Conservation (phyloP, 2,329 filamentous ascomycete genomes). For the Clonostachys byssicola region DNA sequence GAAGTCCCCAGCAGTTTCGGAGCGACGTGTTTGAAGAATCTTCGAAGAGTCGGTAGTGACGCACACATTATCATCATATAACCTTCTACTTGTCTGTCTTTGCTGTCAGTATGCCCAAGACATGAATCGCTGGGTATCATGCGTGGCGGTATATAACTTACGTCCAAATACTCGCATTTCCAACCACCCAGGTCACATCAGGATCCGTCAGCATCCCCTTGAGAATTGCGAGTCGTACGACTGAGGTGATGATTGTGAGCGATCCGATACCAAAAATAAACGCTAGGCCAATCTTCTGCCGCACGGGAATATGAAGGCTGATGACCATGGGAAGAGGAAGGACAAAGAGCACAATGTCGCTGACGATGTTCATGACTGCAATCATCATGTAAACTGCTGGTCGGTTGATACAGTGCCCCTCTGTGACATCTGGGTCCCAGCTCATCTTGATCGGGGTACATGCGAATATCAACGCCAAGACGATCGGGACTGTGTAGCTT, state of each 20-base stretch:
- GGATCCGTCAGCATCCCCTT: background rate
- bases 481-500: constrained; percentile 17
- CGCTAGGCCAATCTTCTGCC: constrained; percentile 35
- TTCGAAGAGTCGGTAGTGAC: constrained; percentile 26
- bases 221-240: constrained; percentile 10
- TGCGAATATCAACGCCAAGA: constrained; percentile 23
- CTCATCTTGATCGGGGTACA: constrained; percentile 20
- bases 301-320: constrained; percentile 31
- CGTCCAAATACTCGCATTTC: constrained; percentile 13
- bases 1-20: constrained; percentile 13
- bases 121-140: background rate
- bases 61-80: constrained; percentile 31
- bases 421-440: constrained; percentile 17
- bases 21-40: constrained; percentile 24
- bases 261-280: constrained; percentile 35
- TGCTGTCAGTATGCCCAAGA: background rate
- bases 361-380: constrained; percentile 36
- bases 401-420: constrained; percentile 29
- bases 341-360: constrained; percentile 37
- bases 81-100: constrained; percentile 19
- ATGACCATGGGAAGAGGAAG: constrained; percentile 38
- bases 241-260: constrained; percentile 18
- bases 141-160: constrained; percentile 2
- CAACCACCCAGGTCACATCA: constrained; percentile 16
- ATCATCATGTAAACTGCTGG: constrained; percentile 41